Percentiles rank a stretch among this genome's conserved stretches.
These are phyloP conservation scores for Jaminaea rosea DNA, from an alignment of 1,284 basidiomycete species.

Conservation along the genomic window DNA sequence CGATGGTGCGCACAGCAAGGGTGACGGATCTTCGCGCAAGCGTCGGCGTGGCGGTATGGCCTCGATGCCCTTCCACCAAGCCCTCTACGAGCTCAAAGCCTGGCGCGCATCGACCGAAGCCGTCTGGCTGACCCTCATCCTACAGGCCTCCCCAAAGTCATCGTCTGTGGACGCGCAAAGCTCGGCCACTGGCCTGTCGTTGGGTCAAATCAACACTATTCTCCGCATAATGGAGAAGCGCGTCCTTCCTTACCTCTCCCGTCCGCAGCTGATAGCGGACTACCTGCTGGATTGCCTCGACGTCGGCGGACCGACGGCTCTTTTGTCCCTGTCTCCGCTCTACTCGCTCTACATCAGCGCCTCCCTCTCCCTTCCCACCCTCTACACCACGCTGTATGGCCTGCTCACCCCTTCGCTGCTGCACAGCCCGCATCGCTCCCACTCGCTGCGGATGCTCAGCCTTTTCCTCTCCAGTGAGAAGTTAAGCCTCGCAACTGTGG, in stretches of 20 bases:
- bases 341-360: conserved; percentile 86
- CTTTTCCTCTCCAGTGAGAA: conserved; percentile 86
- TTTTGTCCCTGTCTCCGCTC: conserved; percentile 82
- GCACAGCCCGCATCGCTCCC: conserved; percentile 81
- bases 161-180: not conserved
- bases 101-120: conserved; percentile 59
- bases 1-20: no score
- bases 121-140: conserved; percentile 56
- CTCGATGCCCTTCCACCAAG: conserved; percentile 37
- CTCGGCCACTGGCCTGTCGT: not conserved
- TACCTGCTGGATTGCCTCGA: conserved; percentile 81
- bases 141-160: not conserved
- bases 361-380: conserved; percentile 90
- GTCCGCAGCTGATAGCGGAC: conserved; percentile 71
- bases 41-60: no score
- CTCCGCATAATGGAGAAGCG: not conserved
- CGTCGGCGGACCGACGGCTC: conserved; percentile 68
- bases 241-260: conserved; percentile 72
- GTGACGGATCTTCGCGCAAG: no score
- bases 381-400: conserved; percentile 86
- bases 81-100: conserved; percentile 60
- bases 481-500: conserved; percentile 75
- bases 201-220: not conserved
- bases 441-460: conserved; percentile 88
- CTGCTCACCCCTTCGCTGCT: conserved; percentile 67